Percentiles rank a stretch among this genome's conserved stretches.
These are phyloP conservation scores for Graphium sp. DNA, from an alignment of 2,329 filamentous ascomycete genomes.

Conservation along the genomic window DNA sequence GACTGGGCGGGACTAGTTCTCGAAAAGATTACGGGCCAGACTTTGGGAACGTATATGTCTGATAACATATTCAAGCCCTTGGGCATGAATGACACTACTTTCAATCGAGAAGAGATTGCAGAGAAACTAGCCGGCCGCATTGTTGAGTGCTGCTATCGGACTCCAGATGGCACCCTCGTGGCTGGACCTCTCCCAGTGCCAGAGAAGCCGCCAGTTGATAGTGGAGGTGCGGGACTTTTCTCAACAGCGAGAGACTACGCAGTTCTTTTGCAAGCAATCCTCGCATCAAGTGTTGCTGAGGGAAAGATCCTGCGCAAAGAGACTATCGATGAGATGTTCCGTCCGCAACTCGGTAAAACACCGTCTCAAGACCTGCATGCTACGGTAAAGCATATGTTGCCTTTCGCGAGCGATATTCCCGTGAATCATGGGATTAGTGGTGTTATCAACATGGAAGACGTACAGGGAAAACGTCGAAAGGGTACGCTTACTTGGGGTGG, in stretches of 20 bases:
- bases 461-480: conserved; percentile 19
- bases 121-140: conserved; percentile 3
- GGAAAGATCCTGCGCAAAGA: conserved; percentile 8
- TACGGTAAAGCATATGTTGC: conserved; percentile 7
- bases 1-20: conserved; percentile 22
- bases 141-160: no score
- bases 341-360: conserved; percentile 14
- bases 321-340: conserved; percentile 12
- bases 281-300: no score
- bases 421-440: conserved; percentile 21
- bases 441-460: conserved; percentile 19
- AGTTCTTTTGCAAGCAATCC: conserved; percentile 10
- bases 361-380: no score
- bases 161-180: conserved; percentile 3
- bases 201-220: conserved; percentile 13
- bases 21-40: conserved; percentile 13
- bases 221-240: conserved; percentile 17
- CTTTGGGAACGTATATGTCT: conserved; percentile 11
- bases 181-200: no score
- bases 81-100: conserved; percentile 11
- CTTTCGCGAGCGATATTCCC: conserved; percentile 19
- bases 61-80: conserved; percentile 10
- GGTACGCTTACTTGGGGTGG: conserved; percentile 26
- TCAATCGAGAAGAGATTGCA: conserved; percentile 7
- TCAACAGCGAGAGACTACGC: conserved; percentile 15